A percentile compares a stretch with the other conserved stretches of the same genome.
These are phyloP conservation scores for Chimonanthus salicifolius DNA, from an alignment of 164 flowering plant genomes.

Conservation along the genomic window DNA sequence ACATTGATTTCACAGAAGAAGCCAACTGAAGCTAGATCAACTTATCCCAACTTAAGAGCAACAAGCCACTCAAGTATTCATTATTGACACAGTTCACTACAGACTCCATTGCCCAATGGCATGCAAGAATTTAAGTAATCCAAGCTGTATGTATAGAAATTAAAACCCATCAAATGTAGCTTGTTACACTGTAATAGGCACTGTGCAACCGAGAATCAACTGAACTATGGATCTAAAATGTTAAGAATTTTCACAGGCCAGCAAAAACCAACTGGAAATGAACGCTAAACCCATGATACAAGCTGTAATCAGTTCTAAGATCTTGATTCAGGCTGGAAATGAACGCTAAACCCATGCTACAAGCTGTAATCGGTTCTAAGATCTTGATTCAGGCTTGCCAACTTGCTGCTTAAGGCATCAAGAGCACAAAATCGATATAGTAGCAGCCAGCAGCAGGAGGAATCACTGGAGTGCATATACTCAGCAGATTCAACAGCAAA, in stretches of 20 bases:
- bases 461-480: neutral
- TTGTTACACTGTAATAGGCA: conserved; percentile 3
- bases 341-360: conserved; percentile 4
- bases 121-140: conserved; percentile 3
- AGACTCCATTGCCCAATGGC: conserved; percentile 1
- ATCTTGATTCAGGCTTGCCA: conserved; percentile 9
- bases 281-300: conserved; percentile 6
- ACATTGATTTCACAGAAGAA: conserved; percentile 16
- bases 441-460: conserved; percentile 1
- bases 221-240: conserved; percentile 8
- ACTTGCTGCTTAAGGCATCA: neutral
- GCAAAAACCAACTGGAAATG: neutral
- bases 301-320: conserved; percentile 2
- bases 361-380: conserved; percentile 1
- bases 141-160: conserved; percentile 3
- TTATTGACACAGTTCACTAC: neutral
- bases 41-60: conserved; percentile 8
- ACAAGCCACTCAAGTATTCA: neutral
- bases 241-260: conserved; percentile 6
- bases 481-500: neutral
- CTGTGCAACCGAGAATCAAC: conserved; percentile 9
- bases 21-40: conserved; percentile 1
- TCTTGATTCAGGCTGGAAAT: conserved; percentile 8
- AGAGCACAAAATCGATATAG: neutral
- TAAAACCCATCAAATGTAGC: conserved; percentile 8